Conservation (phyloP, 192 early-diverging fungal genomes). For the Rhizophagus clarus region DNA sequence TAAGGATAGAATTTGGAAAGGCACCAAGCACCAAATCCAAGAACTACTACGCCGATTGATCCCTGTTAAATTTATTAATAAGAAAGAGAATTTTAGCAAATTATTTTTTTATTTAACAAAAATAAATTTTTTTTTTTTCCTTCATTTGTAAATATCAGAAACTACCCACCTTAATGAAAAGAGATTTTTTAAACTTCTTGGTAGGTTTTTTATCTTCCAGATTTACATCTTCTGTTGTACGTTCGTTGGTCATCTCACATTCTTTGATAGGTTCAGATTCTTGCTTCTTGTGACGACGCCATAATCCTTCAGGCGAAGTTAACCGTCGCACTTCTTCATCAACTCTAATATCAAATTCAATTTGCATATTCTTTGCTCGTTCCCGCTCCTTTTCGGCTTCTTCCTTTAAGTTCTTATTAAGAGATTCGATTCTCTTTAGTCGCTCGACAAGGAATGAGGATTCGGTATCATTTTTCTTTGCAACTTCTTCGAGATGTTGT, state of each 20-base stretch:
- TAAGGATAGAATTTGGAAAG: not conserved
- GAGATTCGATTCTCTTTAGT: not conserved
- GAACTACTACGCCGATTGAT: not conserved
- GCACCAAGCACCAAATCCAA: not conserved
- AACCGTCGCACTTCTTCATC: not conserved
- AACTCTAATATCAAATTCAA: not conserved
- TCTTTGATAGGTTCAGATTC: not conserved
- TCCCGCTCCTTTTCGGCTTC: not conserved
- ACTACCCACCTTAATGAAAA: not conserved
- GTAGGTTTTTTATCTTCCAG: not conserved
- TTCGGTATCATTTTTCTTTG: not conserved
- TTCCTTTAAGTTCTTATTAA: not conserved
- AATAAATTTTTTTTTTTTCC: too few relatives aligned
- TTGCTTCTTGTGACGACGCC: not conserved
- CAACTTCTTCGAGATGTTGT: not conserved
- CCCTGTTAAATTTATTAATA: not conserved
- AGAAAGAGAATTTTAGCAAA: too few relatives aligned
- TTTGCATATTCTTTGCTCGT: not conserved
- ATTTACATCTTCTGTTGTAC: not conserved
- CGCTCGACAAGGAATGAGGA: not conserved
- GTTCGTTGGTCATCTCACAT: not conserved
- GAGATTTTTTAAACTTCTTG: not conserved
- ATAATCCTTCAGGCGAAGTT: not conserved
- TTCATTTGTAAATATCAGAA: too few relatives aligned
- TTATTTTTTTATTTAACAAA: not conserved